Evolutionary conservation across 768 basidiomycete species (phyloP), one percentile per base, ranked within the genome.

Genomic region (Tricholoma bakamatsutake): DNA sequence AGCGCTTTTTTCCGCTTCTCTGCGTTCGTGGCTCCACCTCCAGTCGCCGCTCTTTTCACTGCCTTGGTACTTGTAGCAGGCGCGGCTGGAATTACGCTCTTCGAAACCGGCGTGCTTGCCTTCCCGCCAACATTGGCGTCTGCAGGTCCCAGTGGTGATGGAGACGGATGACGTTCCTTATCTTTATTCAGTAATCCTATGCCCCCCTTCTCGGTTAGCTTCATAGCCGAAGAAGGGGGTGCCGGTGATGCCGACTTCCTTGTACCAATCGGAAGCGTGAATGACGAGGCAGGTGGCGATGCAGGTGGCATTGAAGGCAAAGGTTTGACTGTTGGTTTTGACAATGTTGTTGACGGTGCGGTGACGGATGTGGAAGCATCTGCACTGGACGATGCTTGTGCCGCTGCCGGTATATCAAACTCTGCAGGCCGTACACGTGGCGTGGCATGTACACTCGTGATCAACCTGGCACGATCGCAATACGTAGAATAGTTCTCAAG

Each of bases 1-100:
- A 93, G 71, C 4, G 90, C 91, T 76, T 92, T 93, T 80, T 93
- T 93, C 69, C 91, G 77, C 74, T 93, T 93, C 71, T 91, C 90
- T 3, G 80, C 82, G 1, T 83, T 83, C 2, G 76, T 78, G 5
- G 72, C 66, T 0, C 68, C 76, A 10, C 71, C 73, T 1, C 78
- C 77, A 0, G 83, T 79, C 1, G 86, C 82, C 13, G 83, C 76
- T 50, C 89, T 74, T 70, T 90, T 91, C 51, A 87, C 78, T 0
- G 87, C 81, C 67, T 89, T 91, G 8, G 79, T 73, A 4, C 71
- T 72, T 11, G 73, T 66, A 4, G 74, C 57, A 50, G 71, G 62
- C 1, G 73, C 64, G 11, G 70, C 59, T 2, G 66, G 65, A 33
- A 66, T 62, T 37, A 73, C 67, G 12, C 72, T 71, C 50, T 75